Evolutionary conservation across 805 yeast genomes (phyloP), one percentile per base, ranked within the genome.

Genomic region (Saccharomycopsis capsularis): DNA sequence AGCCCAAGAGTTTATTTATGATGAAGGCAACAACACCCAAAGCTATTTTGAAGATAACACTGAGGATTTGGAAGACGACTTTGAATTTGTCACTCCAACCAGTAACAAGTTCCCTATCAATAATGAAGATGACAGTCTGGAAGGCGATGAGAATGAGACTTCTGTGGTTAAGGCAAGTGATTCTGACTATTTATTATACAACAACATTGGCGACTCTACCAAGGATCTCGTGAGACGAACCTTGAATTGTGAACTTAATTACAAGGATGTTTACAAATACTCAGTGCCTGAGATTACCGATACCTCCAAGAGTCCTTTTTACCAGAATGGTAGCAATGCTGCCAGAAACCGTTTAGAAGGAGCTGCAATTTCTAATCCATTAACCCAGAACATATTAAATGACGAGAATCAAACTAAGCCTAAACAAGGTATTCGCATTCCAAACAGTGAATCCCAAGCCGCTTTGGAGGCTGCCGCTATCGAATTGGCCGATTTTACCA

Each of bases 51-150:
- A 40, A 25, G 54, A 51, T 18, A 45, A n/a, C 29, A 48, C 48
- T 15, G 52, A 48, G 15, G 52, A 52, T 39, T 32, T 52, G 21
- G 52, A 48, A 35, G n/a, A 45, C 9, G 55, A 50, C 34, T 50
- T 50, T 40, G 50, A 45, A 30, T 39, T 50, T 34, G 46, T 50
- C 9, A 46, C 46, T 4, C 47, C 51, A 15, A 44, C 40, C 13
- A 36, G 29, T 19, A 44, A 39, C 24, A 36, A 24, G n/a, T 43
- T 36, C 24, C 27, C 47, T n/a, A 44, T 15, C 15, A 6, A 34
- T 16, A 27, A 32, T 4, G 40, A 43, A 21, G 47, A 43, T n/a
- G 34, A n/a, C n/a, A 21, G 21, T 7, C n/a, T 16, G 16, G 29
- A 15, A 18, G 18, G 3, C 7, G 45, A 18, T 4, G 35, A 40